Evolutionary conservation across 164 flowering plant species (phyloP), one percentile per base, ranked within the genome.

Genomic region (Nymphaea colorata): DNA sequence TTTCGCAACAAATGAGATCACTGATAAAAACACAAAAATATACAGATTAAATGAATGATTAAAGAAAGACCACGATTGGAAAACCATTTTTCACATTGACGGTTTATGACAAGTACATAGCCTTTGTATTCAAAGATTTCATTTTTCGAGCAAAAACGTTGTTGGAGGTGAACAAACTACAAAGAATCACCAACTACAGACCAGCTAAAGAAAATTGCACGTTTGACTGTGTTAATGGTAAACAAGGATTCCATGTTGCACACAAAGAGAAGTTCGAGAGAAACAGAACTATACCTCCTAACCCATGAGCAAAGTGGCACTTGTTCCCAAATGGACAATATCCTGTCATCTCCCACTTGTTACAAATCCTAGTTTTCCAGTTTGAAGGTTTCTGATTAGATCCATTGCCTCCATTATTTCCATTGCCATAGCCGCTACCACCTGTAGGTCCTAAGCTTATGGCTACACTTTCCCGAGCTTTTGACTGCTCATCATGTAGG

Each of bases 301-400:
- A 76, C 2, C 99, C 99, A 82, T 94, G 98, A 73, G 99, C 99
- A 74, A 94, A 94, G 84, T 94, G 96, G 76, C 99, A 94, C 79
- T 94, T 94, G 85, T 71, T 86, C 57, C 99, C 99, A 68, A 94
- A 94, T 3, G 99, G 99, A 71, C 99, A 94, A 72, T 87, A 87
- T 65, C 99, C 99, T 10, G 99, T 94, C 67, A 79, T 77, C 80
- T 94, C 99, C 99, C 99, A 94, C 82, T 94, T 94, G 72, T 94
- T 94, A 72, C 99, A 94, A 66, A 94, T 90, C 83, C 97, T 86
- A 4, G 99, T 94, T 71, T 94, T 94, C 99, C 99, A 94, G 72
- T 92, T 94, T 1, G 99, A 89, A 55, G 99, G 99, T 83, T 94
- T 94, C 70, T 73, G 73, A 66, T 57, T 86, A 4, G 74, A 6